Evolutionary conservation across 139 green algal species (phyloP), one percentile per base, ranked within the genome.

Genomic region (Chlamydomonas schloesseri): DNA sequence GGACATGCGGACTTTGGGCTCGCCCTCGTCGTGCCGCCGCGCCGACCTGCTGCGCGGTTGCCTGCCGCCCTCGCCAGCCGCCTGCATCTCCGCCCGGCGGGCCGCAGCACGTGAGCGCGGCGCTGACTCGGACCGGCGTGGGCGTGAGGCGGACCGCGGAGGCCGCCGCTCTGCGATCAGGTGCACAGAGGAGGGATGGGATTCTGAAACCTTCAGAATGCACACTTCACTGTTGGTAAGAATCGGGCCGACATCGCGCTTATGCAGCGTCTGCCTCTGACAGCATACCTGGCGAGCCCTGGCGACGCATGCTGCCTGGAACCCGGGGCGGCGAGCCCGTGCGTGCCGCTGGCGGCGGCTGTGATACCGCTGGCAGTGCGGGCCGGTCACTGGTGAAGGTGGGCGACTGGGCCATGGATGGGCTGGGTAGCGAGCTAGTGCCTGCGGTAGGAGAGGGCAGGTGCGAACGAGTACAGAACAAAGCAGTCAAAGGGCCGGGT

Each of bases 71-170:
- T 26, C 77, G 18, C 64, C 64, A 23, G 42, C 75, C 15, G 18
- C 17, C 15, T 58, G 28, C 24, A 57, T 23, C 23, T 84, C 78
- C 20, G 28, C 31, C 18, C 67, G 79, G 2, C 67, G 65, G 67
- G 68, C 47, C 0, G 79, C 79, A 0, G 79, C 79, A 2, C 79
- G 65, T 33, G 79, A 85, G 79, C 67, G 79, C 14, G 79, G 62
- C 9, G 37, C 67, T 0, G 23, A 28, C n/a, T 36, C 1, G 10
- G 64, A 33, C 6, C 46, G 5, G 0, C 46, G 17, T 0, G 36
- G 77, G 17, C 77, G 77, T 26, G 36, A 64, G 10, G 58, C 53
- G 17, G 74, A 80, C 13, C 73, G 73, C 31, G 73, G 67, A 11
- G 67, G 17, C 37, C 20, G 42, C 42, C 42, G 42, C 8, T 50